Evolutionary conservation across 2,329 filamentous ascomycete genomes (phyloP).

Genomic region (Fusarium bactridioides): DNA sequence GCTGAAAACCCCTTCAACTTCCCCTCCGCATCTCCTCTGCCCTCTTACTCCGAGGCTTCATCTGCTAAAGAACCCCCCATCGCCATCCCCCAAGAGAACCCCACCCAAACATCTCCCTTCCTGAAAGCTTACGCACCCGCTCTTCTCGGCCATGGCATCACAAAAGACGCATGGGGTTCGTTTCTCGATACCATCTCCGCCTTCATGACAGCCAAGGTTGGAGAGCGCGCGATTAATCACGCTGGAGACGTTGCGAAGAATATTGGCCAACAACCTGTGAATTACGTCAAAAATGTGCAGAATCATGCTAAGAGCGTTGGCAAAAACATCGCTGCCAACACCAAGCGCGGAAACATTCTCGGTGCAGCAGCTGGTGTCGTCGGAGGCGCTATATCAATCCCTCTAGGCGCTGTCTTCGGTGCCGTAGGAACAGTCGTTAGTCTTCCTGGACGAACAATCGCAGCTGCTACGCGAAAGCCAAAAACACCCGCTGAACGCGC

Average conservation of each 20-base stretch:
- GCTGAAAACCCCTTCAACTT: constrained; percentile 52
- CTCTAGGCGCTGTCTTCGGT: constrained; percentile 49
- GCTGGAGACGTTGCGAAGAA: constrained; percentile 51
- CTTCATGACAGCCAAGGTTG: constrained; percentile 55
- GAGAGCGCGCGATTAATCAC: constrained; percentile 53
- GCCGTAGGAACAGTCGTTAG: constrained; percentile 45
- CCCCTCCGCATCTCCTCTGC: constrained; percentile 43
- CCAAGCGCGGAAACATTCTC: constrained; percentile 51
- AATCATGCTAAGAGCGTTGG: constrained; percentile 50
- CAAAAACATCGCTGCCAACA: constrained; percentile 46
- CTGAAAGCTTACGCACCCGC: constrained; percentile 49
- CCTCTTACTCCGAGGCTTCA: constrained; percentile 42
- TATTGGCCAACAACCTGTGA: constrained; percentile 47
- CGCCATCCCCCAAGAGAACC: constrained; percentile 51
- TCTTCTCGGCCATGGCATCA: constrained; percentile 51
- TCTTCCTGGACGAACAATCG: constrained; percentile 47
- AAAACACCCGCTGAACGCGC: constrained; percentile 53
- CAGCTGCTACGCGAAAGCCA: constrained; percentile 49
- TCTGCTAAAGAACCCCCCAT: constrained; percentile 43
- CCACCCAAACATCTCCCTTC: constrained; percentile 49
- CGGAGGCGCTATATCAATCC: constrained; percentile 50
- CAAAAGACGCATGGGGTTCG: constrained; percentile 45
- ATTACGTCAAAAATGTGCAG: constrained; percentile 48
- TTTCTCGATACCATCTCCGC: constrained; percentile 54
- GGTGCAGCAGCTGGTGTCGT: constrained; percentile 49